Conservation (phyloP, 139 green algal species). For the Chlorella sp. region DNA sequence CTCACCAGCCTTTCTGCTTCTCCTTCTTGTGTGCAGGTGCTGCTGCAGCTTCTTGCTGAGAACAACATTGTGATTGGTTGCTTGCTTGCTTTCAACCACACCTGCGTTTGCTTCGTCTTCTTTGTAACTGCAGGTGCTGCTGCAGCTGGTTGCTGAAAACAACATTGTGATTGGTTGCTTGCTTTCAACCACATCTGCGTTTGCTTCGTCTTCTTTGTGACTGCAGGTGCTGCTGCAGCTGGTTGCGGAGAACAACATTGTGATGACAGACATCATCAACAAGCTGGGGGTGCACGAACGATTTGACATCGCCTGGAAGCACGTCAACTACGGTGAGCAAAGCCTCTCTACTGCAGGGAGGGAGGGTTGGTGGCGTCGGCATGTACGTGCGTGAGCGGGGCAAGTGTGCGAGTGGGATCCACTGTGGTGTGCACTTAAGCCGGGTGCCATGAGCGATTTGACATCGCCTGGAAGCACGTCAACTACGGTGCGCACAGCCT, state of each 20-base stretch:
- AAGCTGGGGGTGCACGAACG: constrained; percentile 68
- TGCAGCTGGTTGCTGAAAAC: not conserved
- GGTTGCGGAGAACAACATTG: constrained; percentile 72
- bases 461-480: constrained; percentile 71
- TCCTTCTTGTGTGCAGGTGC: not conserved
- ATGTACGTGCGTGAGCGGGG: no score
- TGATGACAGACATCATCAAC: constrained; percentile 73
- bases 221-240: constrained; percentile 51
- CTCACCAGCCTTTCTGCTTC: no score
- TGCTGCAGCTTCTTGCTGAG: not conserved
- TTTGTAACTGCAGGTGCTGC: not conserved
- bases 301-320: constrained; percentile 71
- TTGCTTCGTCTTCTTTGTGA: not conserved
- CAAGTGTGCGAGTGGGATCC: no score
- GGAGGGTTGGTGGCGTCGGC: no score
- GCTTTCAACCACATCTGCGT: not conserved
- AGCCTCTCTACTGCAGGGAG: no score
- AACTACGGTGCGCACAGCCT: constrained; percentile 58
- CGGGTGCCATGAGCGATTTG: constrained; percentile 64
- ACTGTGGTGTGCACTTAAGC: no score
- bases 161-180: no score
- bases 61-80: no score
- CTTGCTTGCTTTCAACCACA: no score
- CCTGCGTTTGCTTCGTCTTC: no score
- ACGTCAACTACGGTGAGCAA: constrained; percentile 56